These are phyloP conservation scores for Dactylellina haptotyla DNA, from an alignment of 2,329 filamentous ascomycete species.

Conservation along the genomic window DNA sequence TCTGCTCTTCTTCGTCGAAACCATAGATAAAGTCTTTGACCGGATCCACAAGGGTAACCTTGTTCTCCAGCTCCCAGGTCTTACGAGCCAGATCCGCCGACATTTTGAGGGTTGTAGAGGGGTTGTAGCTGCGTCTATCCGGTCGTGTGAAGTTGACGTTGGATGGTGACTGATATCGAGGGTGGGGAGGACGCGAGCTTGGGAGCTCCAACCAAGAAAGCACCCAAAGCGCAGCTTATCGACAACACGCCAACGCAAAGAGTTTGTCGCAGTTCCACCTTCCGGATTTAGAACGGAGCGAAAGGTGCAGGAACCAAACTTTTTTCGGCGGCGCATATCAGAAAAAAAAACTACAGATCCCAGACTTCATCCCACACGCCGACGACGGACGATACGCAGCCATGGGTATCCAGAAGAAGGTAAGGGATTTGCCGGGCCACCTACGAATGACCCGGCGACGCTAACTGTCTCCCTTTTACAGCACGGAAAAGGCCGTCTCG, in stretches of 20 bases:
- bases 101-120: constrained; percentile 43
- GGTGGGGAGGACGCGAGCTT: constrained; percentile 52
- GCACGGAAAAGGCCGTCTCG: constrained; percentile 96
- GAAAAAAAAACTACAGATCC: constrained; percentile 41
- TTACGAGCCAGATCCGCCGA: constrained; percentile 46
- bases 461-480: constrained; percentile 59
- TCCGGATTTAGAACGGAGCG: too few species aligned
- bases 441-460: constrained; percentile 1
- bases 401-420: constrained; percentile 98
- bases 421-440: constrained; percentile 58
- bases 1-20: constrained; percentile 77
- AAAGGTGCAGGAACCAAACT: constrained; percentile 67
- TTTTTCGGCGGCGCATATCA: constrained; percentile 55
- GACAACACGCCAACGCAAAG: constrained; percentile 2
- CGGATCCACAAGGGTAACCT: constrained; percentile 82
- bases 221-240: constrained; percentile 45
- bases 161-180: constrained; percentile 39
- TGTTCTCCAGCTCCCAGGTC: constrained; percentile 82
- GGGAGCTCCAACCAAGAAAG: constrained; percentile 49
- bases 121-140: too few species aligned
- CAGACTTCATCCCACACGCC: constrained; percentile 27
- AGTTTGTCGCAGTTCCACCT: too few species aligned
- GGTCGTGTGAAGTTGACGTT: constrained; percentile 16
- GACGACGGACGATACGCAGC: constrained; percentile 46
- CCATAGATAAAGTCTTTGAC: constrained; percentile 90